A percentile compares a stretch with the other conserved stretches of the same genome.
Conservation (phyloP, 805 yeast genomes). For the Ogataea siamensis region DNA sequence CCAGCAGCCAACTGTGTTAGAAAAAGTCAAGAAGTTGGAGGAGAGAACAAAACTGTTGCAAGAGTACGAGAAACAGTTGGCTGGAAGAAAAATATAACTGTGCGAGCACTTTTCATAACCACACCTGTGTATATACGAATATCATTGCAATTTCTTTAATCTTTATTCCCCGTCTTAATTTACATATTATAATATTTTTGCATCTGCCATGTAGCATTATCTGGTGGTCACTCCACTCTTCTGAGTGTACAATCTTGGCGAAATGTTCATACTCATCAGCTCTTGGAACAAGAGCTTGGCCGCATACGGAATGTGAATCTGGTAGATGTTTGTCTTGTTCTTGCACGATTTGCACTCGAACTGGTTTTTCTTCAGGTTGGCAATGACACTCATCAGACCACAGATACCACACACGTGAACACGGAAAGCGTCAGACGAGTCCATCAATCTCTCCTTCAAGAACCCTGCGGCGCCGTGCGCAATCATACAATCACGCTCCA, state of each 20-base stretch:
- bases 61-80: conserved; percentile 28
- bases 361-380: conserved; percentile 95
- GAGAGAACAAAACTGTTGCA: conserved; percentile 25
- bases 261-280: conserved; percentile 98
- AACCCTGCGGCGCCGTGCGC: conserved; percentile 99
- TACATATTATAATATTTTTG: conserved; percentile 7
- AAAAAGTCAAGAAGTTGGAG: conserved; percentile 40
- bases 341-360: conserved; percentile 98
- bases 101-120: not conserved
- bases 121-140: conserved; percentile 5
- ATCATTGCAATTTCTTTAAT: not conserved
- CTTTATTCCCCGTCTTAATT: conserved; percentile 3
- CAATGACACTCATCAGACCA: conserved; percentile 97
- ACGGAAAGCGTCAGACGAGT: conserved; percentile 97
- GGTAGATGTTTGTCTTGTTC: conserved; percentile 96
- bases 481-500: conserved; percentile 99
- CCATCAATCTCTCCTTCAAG: conserved; percentile 96
- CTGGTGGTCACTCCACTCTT: conserved; percentile 35
- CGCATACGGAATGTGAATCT: conserved; percentile 97
- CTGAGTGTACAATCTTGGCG: conserved; percentile 96
- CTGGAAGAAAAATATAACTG: conserved; percentile 22
- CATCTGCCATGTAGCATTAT: conserved; percentile 9
- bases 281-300: conserved; percentile 98
- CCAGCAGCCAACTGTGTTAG: conserved; percentile 54
- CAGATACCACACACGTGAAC: conserved; percentile 98